phyloP scores from a whole-genome alignment of 164 flowering plant genomes.

The Saururus chinensis region DNA sequence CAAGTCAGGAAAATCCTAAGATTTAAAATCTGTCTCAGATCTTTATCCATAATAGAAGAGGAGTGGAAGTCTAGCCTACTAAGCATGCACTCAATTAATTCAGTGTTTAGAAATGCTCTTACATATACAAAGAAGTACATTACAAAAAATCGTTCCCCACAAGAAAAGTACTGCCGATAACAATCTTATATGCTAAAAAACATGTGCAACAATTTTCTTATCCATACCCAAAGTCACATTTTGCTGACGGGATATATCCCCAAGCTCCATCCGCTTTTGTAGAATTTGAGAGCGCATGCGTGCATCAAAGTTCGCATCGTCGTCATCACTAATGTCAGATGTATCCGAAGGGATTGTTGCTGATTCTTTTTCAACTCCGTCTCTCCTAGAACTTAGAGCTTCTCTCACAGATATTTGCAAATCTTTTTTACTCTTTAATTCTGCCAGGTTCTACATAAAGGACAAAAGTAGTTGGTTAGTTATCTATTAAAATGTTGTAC shows the following conservation, averaged over 20 bases:
- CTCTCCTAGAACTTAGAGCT: conserved; percentile 59
- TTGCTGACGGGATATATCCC: conserved; percentile 44
- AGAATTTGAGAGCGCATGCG: conserved; percentile 83
- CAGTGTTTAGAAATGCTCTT: too few species aligned
- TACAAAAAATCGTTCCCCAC: too few species aligned
- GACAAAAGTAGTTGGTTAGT: background rate
- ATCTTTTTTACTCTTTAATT: conserved; percentile 36
- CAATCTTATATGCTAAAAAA: too few species aligned
- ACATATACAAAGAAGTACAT: too few species aligned
- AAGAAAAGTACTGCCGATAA: too few species aligned
- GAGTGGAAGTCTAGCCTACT: too few species aligned
- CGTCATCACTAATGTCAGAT: conserved; percentile 41
- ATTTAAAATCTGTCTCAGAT: too few species aligned
- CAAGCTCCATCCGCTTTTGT: conserved; percentile 53
- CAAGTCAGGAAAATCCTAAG: too few species aligned
- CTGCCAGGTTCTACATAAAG: conserved; percentile 35
- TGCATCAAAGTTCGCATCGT: conserved; percentile 77
- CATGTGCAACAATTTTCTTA: too few species aligned
- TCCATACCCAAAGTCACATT: conserved; percentile 37
- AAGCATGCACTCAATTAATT: too few species aligned
- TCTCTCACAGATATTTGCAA: conserved; percentile 68
- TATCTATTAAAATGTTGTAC: too few species aligned
- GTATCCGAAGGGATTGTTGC: conserved; percentile 20
- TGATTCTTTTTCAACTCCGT: conserved; percentile 26
- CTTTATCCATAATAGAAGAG: too few species aligned